Evolutionary conservation across 1,284 basidiomycete species (phyloP), one percentile per base, ranked within the genome.

Genomic region (Thecaphora thlaspeos): DNA sequence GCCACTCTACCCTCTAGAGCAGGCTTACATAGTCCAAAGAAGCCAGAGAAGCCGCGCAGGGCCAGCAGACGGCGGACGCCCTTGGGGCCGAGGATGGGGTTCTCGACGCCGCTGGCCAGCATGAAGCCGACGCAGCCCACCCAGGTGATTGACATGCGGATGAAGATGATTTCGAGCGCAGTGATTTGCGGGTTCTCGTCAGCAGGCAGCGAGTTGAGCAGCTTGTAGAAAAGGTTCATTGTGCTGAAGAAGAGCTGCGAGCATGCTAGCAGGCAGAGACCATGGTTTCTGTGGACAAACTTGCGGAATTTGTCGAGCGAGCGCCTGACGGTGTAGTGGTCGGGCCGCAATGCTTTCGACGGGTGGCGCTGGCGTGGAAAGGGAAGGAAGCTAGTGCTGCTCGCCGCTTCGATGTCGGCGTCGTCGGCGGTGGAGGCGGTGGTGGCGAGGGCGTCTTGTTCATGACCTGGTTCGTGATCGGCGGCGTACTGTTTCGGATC

Each of bases 71-170:
- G 51, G 24, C 88, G 82, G 2, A 89, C 83, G 2, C 82, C 86
- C 46, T 84, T 84, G 0, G 88, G 88, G 0, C 88, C 88, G 2
- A 85, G 66, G 46, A 86, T 78, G 0, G 87, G 87, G 65, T 89
- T 79, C 0, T 85, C 83, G 1, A 88, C 82, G 21, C 82, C 80
- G n/a, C 77, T 80, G 28, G 43, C 43, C 24, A 59, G 43, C 58
- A 71, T 61, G 72, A 56, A 79, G 68, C 10, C 58, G 21, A 34
- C 73, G 67, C 38, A 75, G 55, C 50, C 75, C 61, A 53, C 71
- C 64, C 48, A 80, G 67, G 61, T 79, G 36, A 81, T 75, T 22
- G 83, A 81, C 81, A 83, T 83, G 70, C 85, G 81, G 43, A 83
- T 77, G 26, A 79, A 76, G 34, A 84, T 81, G 44, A 84, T 73